A percentile compares a stretch with the other conserved stretches of the same genome.
phyloP scores from a whole-genome alignment of 116 monocot genomes.

The Trichopus zeylanicus region DNA sequence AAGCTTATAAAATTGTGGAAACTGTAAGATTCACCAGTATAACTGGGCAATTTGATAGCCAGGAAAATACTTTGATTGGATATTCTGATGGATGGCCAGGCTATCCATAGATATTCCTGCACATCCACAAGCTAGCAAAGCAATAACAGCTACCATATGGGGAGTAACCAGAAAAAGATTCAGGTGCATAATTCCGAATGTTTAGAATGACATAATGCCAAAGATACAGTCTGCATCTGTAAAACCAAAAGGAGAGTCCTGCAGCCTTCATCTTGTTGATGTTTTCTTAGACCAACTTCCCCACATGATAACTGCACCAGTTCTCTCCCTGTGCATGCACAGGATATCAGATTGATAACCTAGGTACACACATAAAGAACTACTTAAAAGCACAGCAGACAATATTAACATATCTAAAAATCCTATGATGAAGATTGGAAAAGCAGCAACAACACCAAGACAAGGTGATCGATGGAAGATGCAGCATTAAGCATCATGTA shows the following conservation, averaged over 20 bases:
- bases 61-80: background rate
- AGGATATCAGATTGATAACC: constrained; percentile 2
- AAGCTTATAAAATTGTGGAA: background rate
- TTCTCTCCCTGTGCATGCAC: constrained; percentile 1
- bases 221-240: background rate
- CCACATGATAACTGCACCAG: constrained; percentile 1
- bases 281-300: background rate
- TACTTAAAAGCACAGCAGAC: background rate
- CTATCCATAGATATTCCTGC: background rate
- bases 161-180: background rate
- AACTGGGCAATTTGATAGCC: background rate
- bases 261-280: constrained; percentile 1
- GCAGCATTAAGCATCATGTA: no score
- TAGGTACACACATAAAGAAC: background rate
- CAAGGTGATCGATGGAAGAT: no score
- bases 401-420: background rate
- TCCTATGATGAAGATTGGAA: background rate
- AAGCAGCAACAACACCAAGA: background rate
- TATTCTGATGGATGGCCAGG: background rate
- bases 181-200: background rate
- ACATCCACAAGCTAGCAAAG: background rate
- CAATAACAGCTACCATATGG: constrained; percentile 2
- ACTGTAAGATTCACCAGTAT: background rate
- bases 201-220: background rate
- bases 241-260: background rate